Conservation (phyloP, 345 rosid species). For the Eucalyptus regnans region DNA sequence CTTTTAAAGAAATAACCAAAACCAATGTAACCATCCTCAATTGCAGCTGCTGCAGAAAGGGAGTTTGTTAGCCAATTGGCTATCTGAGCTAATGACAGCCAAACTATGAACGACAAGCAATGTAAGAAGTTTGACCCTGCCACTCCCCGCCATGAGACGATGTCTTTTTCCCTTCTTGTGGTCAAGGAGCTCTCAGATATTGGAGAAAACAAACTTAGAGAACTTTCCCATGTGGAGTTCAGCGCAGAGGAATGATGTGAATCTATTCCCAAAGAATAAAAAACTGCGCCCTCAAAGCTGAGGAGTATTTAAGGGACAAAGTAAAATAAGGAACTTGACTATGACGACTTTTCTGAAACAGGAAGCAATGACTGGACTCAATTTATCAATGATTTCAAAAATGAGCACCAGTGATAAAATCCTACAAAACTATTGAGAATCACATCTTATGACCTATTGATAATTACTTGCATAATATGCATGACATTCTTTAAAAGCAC, state of each 20-base stretch:
- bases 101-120: background rate
- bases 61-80: background rate
- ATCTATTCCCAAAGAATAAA: too few relatives aligned
- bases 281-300: slow-evolving; percentile 48
- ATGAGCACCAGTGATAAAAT: too few relatives aligned
- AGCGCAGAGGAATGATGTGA: too few relatives aligned
- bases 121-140: too few relatives aligned
- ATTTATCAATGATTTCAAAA: background rate
- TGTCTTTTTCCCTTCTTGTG: too few relatives aligned
- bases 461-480: background rate
- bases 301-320: background rate
- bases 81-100: background rate
- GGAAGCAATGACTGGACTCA: background rate
- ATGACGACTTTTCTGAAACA: background rate
- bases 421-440: too few relatives aligned
- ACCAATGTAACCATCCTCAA: slow-evolving; percentile 95
- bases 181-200: too few relatives aligned
- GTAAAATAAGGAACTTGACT: too few relatives aligned
- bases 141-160: too few relatives aligned
- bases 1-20: slow-evolving; percentile 95
- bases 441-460: too few relatives aligned
- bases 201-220: too few relatives aligned
- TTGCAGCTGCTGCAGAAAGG: slow-evolving; percentile 55
- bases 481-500: background rate
- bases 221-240: too few relatives aligned